phyloP scores from a whole-genome alignment of 164 flowering plant genomes.

The Piper longum region DNA sequence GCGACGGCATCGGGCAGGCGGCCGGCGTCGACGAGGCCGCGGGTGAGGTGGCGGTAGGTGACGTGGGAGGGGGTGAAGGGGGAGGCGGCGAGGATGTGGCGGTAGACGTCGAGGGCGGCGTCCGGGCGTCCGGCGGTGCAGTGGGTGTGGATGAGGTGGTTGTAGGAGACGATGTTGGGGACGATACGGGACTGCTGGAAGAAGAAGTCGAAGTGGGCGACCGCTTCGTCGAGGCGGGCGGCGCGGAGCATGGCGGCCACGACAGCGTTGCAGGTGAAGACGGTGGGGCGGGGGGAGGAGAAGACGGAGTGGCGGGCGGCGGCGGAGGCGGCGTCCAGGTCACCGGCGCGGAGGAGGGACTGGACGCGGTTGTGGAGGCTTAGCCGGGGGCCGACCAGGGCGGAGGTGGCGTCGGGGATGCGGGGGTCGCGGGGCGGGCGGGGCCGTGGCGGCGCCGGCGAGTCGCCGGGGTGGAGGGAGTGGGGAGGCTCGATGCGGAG shows the following conservation, averaged over 20 bases:
- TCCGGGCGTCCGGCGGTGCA: conserved; percentile 51
- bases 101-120: conserved; percentile 32
- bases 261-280: conserved; percentile 45
- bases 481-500: conserved; percentile 69
- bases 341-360: conserved; percentile 53
- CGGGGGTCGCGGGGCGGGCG: conserved; percentile 48
- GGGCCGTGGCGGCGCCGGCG: conserved; percentile 10
- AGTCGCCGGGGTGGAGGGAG: conserved; percentile 42
- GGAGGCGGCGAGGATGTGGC: conserved; percentile 39
- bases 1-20: conserved; percentile 49
- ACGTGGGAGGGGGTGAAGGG: conserved; percentile 59
- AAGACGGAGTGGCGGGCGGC: conserved; percentile 55
- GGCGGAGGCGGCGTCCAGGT: conserved; percentile 54
- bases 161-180: conserved; percentile 68
- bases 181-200: conserved; percentile 41
- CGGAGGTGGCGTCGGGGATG: conserved; percentile 64
- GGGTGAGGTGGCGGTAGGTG: conserved; percentile 58
- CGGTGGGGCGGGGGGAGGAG: conserved; percentile 25
- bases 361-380: conserved; percentile 75
- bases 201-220: conserved; percentile 50
- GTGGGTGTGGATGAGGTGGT: conserved; percentile 47
- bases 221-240: conserved; percentile 44
- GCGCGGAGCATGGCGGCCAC: conserved; percentile 68
- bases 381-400: conserved; percentile 58
- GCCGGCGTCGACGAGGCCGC: conserved; percentile 50